phyloP scores from a whole-genome alignment of 352 stramenopile species.

The Phytophthora multivora region DNA sequence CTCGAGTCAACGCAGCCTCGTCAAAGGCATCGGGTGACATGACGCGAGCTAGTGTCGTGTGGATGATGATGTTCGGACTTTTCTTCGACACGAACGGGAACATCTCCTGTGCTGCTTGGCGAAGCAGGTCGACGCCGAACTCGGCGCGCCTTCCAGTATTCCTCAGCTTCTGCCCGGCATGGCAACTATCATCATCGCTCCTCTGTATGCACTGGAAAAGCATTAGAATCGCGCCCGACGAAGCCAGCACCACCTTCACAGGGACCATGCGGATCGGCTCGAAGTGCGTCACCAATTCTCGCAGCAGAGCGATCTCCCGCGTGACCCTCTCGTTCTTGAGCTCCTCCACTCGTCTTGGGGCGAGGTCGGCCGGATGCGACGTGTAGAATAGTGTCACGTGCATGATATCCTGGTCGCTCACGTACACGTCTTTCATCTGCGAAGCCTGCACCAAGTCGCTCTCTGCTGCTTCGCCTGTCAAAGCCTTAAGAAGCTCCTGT shows the following conservation, averaged over 20 bases:
- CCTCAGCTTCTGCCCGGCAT: background rate
- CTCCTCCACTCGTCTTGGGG: slow-evolving; percentile 14
- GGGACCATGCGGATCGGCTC: slow-evolving; percentile 40
- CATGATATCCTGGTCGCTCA: slow-evolving; percentile 63
- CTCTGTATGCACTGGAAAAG: slow-evolving; percentile 47
- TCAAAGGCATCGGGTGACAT: slow-evolving; percentile 40
- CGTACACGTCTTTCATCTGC: slow-evolving; percentile 39
- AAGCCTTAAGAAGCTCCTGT: slow-evolving; percentile 31
- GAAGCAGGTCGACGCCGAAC: slow-evolving; percentile 55
- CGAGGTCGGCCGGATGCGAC: slow-evolving; percentile 60
- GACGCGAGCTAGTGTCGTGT: slow-evolving; percentile 64
- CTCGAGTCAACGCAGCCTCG: slow-evolving; percentile 27
- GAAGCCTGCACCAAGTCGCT: background rate
- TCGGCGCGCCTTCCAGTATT: slow-evolving; percentile 27
- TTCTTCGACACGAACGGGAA: slow-evolving; percentile 44
- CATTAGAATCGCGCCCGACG: slow-evolving; percentile 58
- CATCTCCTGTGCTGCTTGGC: slow-evolving; percentile 35
- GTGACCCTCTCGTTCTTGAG: slow-evolving; percentile 26
- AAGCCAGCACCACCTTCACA: slow-evolving; percentile 51
- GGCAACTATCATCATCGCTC: background rate
- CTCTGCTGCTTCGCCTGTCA: slow-evolving; percentile 12
- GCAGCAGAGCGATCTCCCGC: slow-evolving; percentile 43
- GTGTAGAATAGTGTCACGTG: slow-evolving; percentile 78
- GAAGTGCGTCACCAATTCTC: slow-evolving; percentile 34
- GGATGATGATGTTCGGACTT: slow-evolving; percentile 45